Evolutionary conservation across 164 flowering plant genomes (phyloP).

Genomic region (Tinospora cordifolia): DNA sequence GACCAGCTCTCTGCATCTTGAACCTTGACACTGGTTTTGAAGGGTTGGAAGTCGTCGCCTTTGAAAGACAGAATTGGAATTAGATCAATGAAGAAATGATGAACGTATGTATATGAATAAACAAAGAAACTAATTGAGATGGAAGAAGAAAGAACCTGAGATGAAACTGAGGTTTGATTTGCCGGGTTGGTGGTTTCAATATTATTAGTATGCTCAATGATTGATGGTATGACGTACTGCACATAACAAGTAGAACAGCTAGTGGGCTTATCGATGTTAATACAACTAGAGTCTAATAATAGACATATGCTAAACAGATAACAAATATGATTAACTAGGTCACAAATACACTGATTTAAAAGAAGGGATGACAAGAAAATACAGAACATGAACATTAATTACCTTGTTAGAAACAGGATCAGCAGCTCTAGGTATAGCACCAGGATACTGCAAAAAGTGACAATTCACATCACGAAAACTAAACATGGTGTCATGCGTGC

Average conservation of each 20-base stretch:
- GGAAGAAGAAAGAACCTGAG: constrained; percentile 33
- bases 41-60: constrained; percentile 36
- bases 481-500: neutral
- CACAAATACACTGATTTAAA: no score
- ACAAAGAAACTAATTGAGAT: neutral
- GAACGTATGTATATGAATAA: neutral
- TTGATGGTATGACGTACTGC: constrained; percentile 74
- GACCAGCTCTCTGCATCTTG: constrained; percentile 66
- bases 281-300: neutral
- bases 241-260: neutral
- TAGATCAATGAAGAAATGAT: constrained; percentile 5
- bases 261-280: neutral
- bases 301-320: neutral
- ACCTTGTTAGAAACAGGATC: neutral
- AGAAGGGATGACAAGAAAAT: neutral
- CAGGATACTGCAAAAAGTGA: neutral
- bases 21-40: constrained; percentile 87
- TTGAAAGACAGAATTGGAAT: constrained; percentile 5
- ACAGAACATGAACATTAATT: neutral
- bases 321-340: neutral
- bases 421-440: neutral
- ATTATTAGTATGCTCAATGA: constrained; percentile 54
- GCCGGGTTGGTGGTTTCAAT: constrained; percentile 19
- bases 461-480: neutral
- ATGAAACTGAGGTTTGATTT: constrained; percentile 21